phyloP scores from a whole-genome alignment of 129 eudicot species.

The Arctium minus region DNA sequence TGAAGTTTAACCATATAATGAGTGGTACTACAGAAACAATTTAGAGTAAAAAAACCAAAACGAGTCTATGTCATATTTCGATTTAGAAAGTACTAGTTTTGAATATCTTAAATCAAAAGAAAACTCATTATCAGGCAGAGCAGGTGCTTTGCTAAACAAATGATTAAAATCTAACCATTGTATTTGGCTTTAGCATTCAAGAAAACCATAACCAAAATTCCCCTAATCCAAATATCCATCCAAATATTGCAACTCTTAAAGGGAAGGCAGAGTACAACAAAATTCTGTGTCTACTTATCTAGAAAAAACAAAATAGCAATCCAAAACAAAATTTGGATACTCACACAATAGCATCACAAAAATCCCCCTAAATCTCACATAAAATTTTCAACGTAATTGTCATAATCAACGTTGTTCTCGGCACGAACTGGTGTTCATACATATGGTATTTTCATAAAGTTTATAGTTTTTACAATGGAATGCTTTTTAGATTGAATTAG shows the following conservation, averaged over 20 bases:
- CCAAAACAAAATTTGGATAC: no score
- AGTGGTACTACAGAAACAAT: not conserved
- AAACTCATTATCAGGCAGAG: not conserved
- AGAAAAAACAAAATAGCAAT: no score
- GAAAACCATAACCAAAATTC: not conserved
- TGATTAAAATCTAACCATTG: not conserved
- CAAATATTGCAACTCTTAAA: no score
- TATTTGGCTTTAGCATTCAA: not conserved
- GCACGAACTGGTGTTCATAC: not conserved
- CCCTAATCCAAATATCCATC: no score
- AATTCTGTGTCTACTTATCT: no score
- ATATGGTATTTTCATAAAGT: not conserved
- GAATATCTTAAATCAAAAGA: not conserved
- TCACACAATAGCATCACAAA: no score
- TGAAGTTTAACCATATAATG: not conserved
- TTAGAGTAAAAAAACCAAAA: not conserved
- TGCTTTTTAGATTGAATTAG: not conserved
- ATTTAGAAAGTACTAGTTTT: not conserved
- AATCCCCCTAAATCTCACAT: not conserved
- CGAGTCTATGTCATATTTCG: not conserved
- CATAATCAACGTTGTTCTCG: not conserved
- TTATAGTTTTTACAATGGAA: not conserved
- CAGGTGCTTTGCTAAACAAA: not conserved
- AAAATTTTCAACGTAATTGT: not conserved
- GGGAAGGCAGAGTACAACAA: no score